Conservation (phyloP, 805 yeast species). For the Metschnikowia noctiluminum region DNA sequence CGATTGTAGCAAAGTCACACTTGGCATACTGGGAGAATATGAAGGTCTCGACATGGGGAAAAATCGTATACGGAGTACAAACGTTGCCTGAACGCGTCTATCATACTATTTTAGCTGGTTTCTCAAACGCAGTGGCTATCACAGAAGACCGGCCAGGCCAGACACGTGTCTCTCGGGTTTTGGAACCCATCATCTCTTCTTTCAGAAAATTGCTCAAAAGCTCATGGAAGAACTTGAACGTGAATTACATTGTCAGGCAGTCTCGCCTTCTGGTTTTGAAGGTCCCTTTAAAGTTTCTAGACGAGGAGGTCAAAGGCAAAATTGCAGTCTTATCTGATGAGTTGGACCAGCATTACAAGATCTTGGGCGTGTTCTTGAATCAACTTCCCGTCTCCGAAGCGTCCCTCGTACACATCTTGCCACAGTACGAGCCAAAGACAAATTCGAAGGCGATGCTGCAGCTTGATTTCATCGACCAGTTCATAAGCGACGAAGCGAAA, state of each 20-base stretch:
- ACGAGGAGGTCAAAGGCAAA: constrained; percentile 25
- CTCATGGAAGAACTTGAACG: constrained; percentile 8
- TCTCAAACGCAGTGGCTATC: not conserved
- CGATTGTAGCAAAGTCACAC: constrained; percentile 31
- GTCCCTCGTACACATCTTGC: constrained; percentile 7
- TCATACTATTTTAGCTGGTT: constrained; percentile 1
- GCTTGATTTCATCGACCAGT: constrained; percentile 6
- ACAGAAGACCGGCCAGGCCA: not conserved
- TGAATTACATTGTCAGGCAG: constrained; percentile 13
- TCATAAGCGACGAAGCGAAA: constrained; percentile 2
- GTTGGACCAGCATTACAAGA: constrained; percentile 22
- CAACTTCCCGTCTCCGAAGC: constrained; percentile 11
- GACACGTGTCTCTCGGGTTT: not conserved
- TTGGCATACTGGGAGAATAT: constrained; percentile 35
- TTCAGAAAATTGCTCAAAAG: constrained; percentile 1
- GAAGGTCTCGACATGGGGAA: constrained; percentile 22
- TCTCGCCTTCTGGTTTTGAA: constrained; percentile 13
- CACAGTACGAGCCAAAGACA: not conserved
- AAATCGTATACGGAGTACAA: constrained; percentile 33
- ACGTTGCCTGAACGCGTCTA: constrained; percentile 27
- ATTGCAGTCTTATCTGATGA: constrained; percentile 20
- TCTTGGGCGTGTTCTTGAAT: constrained; percentile 26
- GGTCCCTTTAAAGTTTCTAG: constrained; percentile 22
- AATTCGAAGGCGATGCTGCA: not conserved
- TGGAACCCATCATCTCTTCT: constrained; percentile 3